Evolutionary conservation across 352 stramenopile genomes (phyloP).

Genomic region (Pythium insidiosum): DNA sequence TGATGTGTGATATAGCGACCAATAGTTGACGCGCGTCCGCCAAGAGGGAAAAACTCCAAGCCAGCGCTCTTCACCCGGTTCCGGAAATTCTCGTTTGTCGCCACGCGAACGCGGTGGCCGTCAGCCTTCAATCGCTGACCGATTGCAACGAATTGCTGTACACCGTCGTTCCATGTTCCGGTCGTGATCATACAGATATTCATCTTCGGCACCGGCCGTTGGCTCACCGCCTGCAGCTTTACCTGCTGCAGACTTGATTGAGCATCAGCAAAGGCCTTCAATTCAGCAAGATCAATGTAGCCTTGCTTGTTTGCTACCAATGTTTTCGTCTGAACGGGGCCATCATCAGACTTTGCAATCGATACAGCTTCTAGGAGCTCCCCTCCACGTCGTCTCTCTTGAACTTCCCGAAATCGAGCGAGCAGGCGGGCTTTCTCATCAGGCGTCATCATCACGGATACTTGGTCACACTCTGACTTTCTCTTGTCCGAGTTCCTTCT

Average conservation of each 20-base stretch:
- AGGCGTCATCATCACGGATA: slow-evolving; percentile 30
- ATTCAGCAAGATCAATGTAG: too few species aligned
- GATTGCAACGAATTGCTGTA: slow-evolving; percentile 73
- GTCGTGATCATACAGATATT: slow-evolving; percentile 68
- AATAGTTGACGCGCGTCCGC: slow-evolving; percentile 34
- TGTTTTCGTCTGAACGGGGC: too few species aligned
- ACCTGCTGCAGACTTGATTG: neutral
- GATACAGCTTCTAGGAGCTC: too few species aligned
- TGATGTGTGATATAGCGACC: slow-evolving; percentile 38
- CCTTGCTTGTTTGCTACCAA: too few species aligned
- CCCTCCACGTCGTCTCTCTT: too few species aligned
- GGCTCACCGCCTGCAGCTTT: neutral
- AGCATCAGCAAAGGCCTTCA: neutral
- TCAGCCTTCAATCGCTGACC: slow-evolving; percentile 59
- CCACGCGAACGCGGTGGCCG: slow-evolving; percentile 88
- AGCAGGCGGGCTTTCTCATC: too few species aligned
- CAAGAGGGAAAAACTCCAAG: slow-evolving; percentile 66
- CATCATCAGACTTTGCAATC: too few species aligned
- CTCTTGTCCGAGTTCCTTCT: slow-evolving; percentile 11
- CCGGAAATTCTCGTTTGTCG: slow-evolving; percentile 73
- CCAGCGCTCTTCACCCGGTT: slow-evolving; percentile 46
- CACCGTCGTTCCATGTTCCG: slow-evolving; percentile 56
- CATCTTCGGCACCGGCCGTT: slow-evolving; percentile 29
- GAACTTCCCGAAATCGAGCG: too few species aligned
- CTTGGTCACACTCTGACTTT: slow-evolving; percentile 16